Evolutionary conservation across 495 filamentous ascomycete genomes (phyloP).

Genomic region (Penicilliopsis zonata): DNA sequence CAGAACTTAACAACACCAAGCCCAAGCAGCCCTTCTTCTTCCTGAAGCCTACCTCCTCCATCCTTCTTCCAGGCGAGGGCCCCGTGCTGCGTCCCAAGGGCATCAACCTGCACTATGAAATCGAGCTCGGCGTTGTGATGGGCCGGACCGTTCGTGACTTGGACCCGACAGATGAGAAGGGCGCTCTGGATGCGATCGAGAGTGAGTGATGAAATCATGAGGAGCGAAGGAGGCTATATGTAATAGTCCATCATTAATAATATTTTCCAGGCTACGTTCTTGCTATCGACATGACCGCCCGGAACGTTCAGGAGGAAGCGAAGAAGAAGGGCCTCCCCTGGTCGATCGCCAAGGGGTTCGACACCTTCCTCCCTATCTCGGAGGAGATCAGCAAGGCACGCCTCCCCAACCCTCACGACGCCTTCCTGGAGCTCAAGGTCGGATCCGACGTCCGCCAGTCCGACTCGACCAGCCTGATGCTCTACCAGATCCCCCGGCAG

Average conservation of each 20-base stretch:
- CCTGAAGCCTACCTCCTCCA: conserved; percentile 78
- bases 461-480: conserved; percentile 85
- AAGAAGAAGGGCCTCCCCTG: conserved; percentile 97
- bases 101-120: conserved; percentile 83
- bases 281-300: conserved; percentile 86
- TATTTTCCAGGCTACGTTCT: conserved; percentile 74
- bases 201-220: too few relatives aligned
- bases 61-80: conserved; percentile 65
- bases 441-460: conserved; percentile 61
- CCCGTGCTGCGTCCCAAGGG: conserved; percentile 76
- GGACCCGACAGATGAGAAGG: conserved; percentile 45
- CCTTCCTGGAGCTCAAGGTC: conserved; percentile 72
- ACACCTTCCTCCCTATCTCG: conserved; percentile 86
- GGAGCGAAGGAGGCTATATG: too few relatives aligned
- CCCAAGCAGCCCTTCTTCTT: conserved; percentile 98
- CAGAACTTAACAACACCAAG: conserved; percentile 73
- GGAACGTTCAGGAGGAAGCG: conserved; percentile 86
- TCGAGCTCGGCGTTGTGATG: conserved; percentile 83
- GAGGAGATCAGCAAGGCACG: conserved; percentile 60
- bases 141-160: conserved; percentile 67
- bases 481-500: conserved; percentile 77
- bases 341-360: conserved; percentile 92
- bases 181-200: conserved; percentile 36
- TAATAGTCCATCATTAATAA: too few relatives aligned
- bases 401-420: conserved; percentile 79